A percentile compares a stretch with the other conserved stretches of the same genome.
Evolutionary conservation across 306 rosid species (phyloP).

Genomic region (Casuarina glauca): DNA sequence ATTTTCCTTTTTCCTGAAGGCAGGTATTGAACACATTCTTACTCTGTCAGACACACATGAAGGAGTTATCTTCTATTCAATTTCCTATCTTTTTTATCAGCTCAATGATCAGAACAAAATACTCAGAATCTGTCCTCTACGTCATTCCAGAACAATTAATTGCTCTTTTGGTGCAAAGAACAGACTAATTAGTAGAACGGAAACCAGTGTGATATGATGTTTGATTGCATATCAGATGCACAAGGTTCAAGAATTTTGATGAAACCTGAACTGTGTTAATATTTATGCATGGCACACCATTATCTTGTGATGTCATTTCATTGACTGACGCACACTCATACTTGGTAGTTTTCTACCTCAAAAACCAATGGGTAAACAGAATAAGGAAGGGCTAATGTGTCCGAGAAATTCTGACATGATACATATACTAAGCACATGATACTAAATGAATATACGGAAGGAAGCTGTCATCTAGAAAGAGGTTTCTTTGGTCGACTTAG

Average conservation of each 20-base stretch:
- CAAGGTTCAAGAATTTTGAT: neutral
- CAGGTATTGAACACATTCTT: neutral
- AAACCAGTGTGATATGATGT: too few relatives aligned
- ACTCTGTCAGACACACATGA: neutral
- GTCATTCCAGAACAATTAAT: neutral
- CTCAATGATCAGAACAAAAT: neutral
- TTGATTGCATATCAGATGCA: too few relatives aligned
- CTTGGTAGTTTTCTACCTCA: neutral
- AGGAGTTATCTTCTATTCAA: too few relatives aligned
- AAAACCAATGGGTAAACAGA: neutral
- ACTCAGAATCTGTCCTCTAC: neutral
- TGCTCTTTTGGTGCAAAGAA: too few relatives aligned
- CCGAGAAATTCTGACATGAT: too few relatives aligned
- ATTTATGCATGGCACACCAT: neutral
- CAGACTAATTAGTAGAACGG: too few relatives aligned
- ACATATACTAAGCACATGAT: neutral
- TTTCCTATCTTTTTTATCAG: neutral
- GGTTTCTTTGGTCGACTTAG: neutral
- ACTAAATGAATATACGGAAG: neutral
- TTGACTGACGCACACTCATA: neutral
- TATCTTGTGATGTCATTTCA: neutral
- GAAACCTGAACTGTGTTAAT: neutral
- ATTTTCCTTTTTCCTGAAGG: too few relatives aligned
- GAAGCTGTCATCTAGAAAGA: neutral
- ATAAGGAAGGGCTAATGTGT: neutral